These are phyloP conservation scores for Moricandia moricandioides DNA, from an alignment of 345 rosid species.

Conservation along the genomic window DNA sequence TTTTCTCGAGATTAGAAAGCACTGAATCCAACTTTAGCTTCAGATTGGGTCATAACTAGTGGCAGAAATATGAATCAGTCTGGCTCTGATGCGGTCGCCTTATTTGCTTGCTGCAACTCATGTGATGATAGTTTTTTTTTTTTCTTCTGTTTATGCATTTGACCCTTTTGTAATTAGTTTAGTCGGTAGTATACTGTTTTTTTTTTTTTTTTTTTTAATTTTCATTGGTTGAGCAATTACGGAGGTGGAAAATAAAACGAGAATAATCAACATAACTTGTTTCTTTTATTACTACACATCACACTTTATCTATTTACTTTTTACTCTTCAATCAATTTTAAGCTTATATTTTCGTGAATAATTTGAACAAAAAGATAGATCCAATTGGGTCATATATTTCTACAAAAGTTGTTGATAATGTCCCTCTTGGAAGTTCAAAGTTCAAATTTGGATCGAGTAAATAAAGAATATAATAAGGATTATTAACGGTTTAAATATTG, in stretches of 20 bases:
- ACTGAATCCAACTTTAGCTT: constrained; percentile 17
- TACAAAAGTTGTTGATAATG: not conserved
- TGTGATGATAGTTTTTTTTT: not conserved
- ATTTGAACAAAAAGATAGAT: not conserved
- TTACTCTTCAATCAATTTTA: not conserved
- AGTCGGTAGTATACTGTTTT: not conserved
- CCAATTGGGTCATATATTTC: not conserved
- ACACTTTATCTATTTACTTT: not conserved
- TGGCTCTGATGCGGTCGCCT: not conserved
- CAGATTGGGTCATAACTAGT: constrained; percentile 1
- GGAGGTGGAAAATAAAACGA: not conserved
- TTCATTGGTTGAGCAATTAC: not conserved
- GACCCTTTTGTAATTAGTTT: constrained; percentile 2
- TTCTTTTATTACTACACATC: not conserved
- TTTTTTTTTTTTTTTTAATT: not conserved
- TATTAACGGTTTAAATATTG: not conserved
- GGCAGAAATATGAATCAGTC: not conserved
- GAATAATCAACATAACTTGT: not conserved
- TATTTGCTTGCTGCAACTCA: not conserved
- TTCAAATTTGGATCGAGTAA: constrained; percentile 5
- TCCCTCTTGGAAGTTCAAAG: not conserved
- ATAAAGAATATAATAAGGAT: constrained; percentile 6
- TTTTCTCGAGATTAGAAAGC: not conserved
- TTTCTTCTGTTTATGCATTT: not conserved
- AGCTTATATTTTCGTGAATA: not conserved